phyloP scores from a whole-genome alignment of 345 rosid species.

The Acer saccharum region DNA sequence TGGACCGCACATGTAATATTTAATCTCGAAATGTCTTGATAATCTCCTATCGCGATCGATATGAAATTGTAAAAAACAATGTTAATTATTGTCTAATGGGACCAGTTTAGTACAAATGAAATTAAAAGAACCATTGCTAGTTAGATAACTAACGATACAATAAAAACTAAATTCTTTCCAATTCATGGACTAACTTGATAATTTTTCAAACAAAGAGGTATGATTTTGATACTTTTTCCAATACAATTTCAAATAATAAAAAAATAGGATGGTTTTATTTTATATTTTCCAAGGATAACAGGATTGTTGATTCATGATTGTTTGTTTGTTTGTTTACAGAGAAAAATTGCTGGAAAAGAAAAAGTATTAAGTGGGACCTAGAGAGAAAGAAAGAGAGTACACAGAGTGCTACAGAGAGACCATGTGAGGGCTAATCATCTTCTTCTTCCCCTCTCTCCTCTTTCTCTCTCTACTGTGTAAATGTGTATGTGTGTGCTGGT shows the following conservation, averaged over 20 bases:
- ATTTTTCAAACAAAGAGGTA: not conserved
- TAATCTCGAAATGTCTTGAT: too few relatives aligned
- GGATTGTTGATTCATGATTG: not conserved
- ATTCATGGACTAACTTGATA: not conserved
- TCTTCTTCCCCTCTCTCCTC: not conserved
- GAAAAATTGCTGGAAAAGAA: not conserved
- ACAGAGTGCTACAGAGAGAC: constrained; percentile 35
- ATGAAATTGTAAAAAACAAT: too few relatives aligned
- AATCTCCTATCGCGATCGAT: too few relatives aligned
- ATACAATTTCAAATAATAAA: not conserved
- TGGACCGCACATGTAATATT: too few relatives aligned
- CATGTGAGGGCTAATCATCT: constrained; percentile 70
- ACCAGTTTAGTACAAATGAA: too few relatives aligned
- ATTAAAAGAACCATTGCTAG: too few relatives aligned
- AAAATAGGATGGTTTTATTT: not conserved
- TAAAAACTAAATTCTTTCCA: not conserved
- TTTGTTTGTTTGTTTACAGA: not conserved
- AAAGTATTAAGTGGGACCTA: constrained; percentile 30
- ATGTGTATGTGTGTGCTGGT: too few relatives aligned
- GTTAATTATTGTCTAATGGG: too few relatives aligned
- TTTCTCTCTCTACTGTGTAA: too few relatives aligned
- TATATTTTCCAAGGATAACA: too few relatives aligned
- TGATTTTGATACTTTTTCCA: not conserved
- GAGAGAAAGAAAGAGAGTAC: not conserved
- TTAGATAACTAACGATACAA: too few relatives aligned